Evolutionary conservation across 306 rosid genomes (phyloP), one percentile per base, ranked within the genome.

Genomic region (Pyrus betulifolia): DNA sequence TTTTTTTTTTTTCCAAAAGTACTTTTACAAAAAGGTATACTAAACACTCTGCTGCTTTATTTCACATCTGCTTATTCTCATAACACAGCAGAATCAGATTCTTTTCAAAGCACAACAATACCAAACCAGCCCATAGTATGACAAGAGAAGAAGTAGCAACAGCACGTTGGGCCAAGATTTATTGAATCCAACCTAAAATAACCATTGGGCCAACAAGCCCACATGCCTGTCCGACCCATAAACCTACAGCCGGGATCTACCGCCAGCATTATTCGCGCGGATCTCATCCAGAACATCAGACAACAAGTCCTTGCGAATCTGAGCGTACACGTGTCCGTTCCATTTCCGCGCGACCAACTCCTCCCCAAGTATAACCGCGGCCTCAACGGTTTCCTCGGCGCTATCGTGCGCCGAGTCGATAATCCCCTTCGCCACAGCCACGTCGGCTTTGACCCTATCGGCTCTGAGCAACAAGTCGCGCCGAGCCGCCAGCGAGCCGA

Each of bases 311-410:
- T 67, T 80, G 54, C 96, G 82, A 74, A 76, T 94, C 77, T 70
- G 73, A 71, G 81, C 97, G 86, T 91, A 94, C 82, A 84, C 93
- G 79, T 79, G 83, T 68, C 97, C 97, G 28, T 88, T 81, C 96
- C 98, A 91, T 1, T 78, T 89, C 74, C 83, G 78, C 40, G 67
- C 84, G 9, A 74, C 72, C 45, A 94, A 72, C 3, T 70, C 71
- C 76, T 79, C 85, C 22, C 81, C 96, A 54, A 86, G 28, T 7
- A 4, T 54, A 3, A 82, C 73, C 30, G 96, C 97, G 70, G 88
- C 93, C 69, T 66, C 77, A 11, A 90, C 31, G 7, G 98, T 94
- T 66, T 84, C 85, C 64, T 40, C 91, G 12, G 82, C 90, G 62
- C 81, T 33, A 19, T 74, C 86, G 75, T 90, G 85, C 69, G 87